Base-by-base conservation (phyloP, 108 stramenopile species). In the Nitzschia sp. region DNA sequence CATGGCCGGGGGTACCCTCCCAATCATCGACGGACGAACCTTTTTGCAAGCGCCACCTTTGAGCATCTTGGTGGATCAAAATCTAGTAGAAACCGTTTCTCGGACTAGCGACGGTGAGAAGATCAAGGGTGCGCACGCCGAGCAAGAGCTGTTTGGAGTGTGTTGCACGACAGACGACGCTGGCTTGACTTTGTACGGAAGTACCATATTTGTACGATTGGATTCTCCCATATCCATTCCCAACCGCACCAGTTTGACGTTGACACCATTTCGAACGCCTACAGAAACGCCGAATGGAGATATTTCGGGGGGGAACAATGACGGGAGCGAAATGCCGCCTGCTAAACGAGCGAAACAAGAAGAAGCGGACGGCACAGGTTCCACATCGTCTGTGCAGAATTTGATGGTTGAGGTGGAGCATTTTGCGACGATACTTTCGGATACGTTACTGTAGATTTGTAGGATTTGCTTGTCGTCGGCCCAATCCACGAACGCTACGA, bases 91-190 rank as follows among this genome's bases (percentile, higher is more conserved):
- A 63, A 81, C 82, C 27, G 45, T 63, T 48, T 75, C 67, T 2
- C 75, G 73, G 32, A 83, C 76, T 27, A 50, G 65, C 5, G 86
- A 86, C 52, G 93, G 87, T 8, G 90, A 88, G 34, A 65, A 55
- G 17, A 86, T 71, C 64, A 78, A 75, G 60, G 33, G 47, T 17
- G 59, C 77, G 11, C 53, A 71, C 34, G 44, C 90, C 16, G 72
- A 90, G 44, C 74, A 87, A 80, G 84, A 89, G 55, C 36, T 86
- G 19, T 84, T 90, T 73, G 88, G 86, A 16, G 63, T 91, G 15
- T 66, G 80, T 8, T 88, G 84, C 55, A 58, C 73, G 29, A 71
- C 27, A 55, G 63, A 79, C 1, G 78, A 79, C 2, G 11, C 27
- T 3, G 65, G 66, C 6, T 58, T 94, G 27, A 80, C 70, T 4